phyloP scores from a whole-genome alignment of 148 eudicot genomes.

The Diospyros lotus region DNA sequence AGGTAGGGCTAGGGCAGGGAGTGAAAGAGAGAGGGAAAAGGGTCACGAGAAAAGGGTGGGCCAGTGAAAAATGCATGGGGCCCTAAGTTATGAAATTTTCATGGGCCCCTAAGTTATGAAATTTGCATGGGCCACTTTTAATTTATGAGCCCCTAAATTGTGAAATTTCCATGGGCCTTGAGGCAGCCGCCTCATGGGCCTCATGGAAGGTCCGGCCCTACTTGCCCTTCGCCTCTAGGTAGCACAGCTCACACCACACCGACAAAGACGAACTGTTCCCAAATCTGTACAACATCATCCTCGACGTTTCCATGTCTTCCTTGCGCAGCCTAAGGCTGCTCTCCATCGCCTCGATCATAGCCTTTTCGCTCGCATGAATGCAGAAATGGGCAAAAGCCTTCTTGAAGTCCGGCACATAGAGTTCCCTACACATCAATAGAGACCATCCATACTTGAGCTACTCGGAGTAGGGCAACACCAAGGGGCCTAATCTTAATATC shows the following conservation, averaged over 20 bases:
- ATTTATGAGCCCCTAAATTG: too few relatives aligned
- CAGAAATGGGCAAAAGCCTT: slow-evolving; percentile 43
- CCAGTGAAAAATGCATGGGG: too few relatives aligned
- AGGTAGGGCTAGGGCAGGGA: too few relatives aligned
- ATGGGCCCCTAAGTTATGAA: too few relatives aligned
- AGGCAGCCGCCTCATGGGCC: too few relatives aligned
- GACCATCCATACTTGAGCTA: slow-evolving; percentile 22
- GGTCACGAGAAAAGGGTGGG: too few relatives aligned
- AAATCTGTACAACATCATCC: slow-evolving; percentile 39
- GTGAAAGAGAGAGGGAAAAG: too few relatives aligned
- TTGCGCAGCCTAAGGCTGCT: slow-evolving; percentile 26
- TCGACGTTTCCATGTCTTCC: slow-evolving; percentile 37
- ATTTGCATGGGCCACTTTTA: too few relatives aligned
- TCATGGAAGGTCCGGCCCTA: too few relatives aligned
- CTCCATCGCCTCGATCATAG: slow-evolving; percentile 35
- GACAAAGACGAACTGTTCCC: slow-evolving; percentile 47
- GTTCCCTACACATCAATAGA: neutral
- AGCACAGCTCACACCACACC: slow-evolving; percentile 46
- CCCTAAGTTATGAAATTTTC: too few relatives aligned
- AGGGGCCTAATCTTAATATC: slow-evolving; percentile 23
- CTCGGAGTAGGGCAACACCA: slow-evolving; percentile 34
- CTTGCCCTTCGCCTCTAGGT: slow-evolving; percentile 43
- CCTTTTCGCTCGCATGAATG: slow-evolving; percentile 41
- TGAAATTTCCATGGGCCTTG: too few relatives aligned
- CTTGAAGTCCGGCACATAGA: slow-evolving; percentile 36